Percentiles rank a stretch among this genome's conserved stretches.
Evolutionary conservation across 768 basidiomycete species (phyloP).

Genomic region (Boletus rubroflammeus): DNA sequence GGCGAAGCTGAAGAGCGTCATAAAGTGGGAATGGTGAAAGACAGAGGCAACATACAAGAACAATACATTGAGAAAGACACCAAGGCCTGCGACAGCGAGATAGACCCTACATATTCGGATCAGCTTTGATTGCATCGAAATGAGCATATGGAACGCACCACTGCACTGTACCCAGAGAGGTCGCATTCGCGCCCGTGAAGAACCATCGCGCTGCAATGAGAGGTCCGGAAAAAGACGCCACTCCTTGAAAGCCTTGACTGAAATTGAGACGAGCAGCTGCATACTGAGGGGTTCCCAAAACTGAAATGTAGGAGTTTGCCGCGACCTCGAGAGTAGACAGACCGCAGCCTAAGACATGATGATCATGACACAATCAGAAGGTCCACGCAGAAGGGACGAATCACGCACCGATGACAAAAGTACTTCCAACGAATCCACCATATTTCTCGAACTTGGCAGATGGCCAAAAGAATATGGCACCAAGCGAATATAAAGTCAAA

Average conservation of each 20-base stretch:
- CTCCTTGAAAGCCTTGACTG: conserved; percentile 75
- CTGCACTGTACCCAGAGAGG: conserved; percentile 62
- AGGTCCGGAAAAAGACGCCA: conserved; percentile 70
- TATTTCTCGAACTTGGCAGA: conserved; percentile 65
- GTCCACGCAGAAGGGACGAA: background rate
- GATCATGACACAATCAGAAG: background rate
- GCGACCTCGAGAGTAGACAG: conserved; percentile 66
- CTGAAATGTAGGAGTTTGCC: conserved; percentile 77
- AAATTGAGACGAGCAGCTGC: conserved; percentile 76
- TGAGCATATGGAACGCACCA: conserved; percentile 36
- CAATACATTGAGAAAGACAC: conserved; percentile 54
- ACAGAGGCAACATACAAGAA: conserved; percentile 48
- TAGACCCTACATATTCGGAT: conserved; percentile 46
- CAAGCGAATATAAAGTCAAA: conserved; percentile 53
- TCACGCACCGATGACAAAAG: conserved; percentile 58
- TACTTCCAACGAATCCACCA: conserved; percentile 71
- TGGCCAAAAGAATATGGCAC: conserved; percentile 79
- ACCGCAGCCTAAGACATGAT: conserved; percentile 47
- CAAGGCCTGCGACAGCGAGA: conserved; percentile 61
- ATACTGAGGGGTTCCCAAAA: conserved; percentile 62
- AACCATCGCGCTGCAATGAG: conserved; percentile 75
- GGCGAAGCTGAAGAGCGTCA: conserved; percentile 48
- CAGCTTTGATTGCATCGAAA: background rate
- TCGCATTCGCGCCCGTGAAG: conserved; percentile 62
- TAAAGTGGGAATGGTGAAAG: background rate